Base-by-base conservation (phyloP, 352 stramenopile species). In the Phytophthora podocarpi region DNA sequence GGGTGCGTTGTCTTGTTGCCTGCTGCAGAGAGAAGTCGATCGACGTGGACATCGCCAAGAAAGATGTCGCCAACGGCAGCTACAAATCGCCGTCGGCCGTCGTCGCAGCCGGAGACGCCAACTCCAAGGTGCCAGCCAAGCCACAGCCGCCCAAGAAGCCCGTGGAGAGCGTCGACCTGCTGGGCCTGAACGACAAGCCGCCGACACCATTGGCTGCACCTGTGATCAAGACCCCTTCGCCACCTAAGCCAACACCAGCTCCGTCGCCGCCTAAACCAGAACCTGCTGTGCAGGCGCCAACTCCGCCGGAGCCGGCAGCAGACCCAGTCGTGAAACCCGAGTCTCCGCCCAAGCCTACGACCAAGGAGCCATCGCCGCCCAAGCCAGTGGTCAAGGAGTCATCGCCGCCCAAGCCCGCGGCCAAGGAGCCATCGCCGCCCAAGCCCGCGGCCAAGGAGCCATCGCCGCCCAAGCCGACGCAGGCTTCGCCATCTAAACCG, bases 101-200 rank as follows among this genome's bases (percentile, higher is more conserved):
- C 41, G 37, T 71, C 24, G 49, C 61, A 13, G 63, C 62, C 36
- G 67, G 36, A 40, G 64, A 72, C 16, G 39, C 27, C 53, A 73
- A 58, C 23, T 70, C 50, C 23, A 70, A 76, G 10, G 67, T 78
- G 39, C 59, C 71, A 26, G 32, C 67, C n/a, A 65, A 69, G 47
- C 59, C 65, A 28, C 46, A 72, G 47, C 58, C 64, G 12, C 11
- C 37, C 8, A 67, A 67, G 37, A 65, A 67, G n/a, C 49, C 40
- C 0, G 49, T 64, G 45, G 63, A 80, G 53, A 83, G 39, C 40
- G 69, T 84, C 21, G 78, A 88, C 42, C 32, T 90, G 21, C 64
- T 87, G 11, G 72, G 72, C 8, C 41, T 85, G 10, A 58, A 82
- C 34, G 73, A 83, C 15, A 72, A 72, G 32, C 36, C 56, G 12